Evolutionary conservation across 768 basidiomycete genomes (phyloP), one percentile per base, ranked within the genome.

Genomic region (Sarcomyxa edulis): DNA sequence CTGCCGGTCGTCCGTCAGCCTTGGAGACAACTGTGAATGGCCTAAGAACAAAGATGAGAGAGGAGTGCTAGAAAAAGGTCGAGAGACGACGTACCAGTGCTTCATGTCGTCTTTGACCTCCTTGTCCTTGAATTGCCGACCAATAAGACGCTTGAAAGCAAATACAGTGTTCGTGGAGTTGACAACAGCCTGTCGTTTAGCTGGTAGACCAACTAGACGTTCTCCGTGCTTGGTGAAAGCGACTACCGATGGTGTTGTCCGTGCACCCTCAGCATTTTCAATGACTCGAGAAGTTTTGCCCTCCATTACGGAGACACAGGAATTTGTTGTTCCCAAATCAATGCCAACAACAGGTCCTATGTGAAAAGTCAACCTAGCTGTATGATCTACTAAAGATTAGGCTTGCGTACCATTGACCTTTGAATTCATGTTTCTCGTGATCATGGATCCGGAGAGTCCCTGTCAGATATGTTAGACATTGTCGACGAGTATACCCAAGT

Each of bases 161-260:
- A 89, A 95, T 47, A 93, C 84, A 26, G 94, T 97, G 71, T 96
- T 96, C 40, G 81, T 54, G 6, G 90, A 72, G 74, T 99, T 99
- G 59, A 98, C 92, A 32, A 96, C 90, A 2, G 92, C 93, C 62
- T 98, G 95, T 34, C 94, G 89, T 66, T 97, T 94, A 8, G 95
- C 96, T 16, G 95, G 94, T 29, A 96, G 78, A 62, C 95, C 95
- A 43, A 96, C 84, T 22, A 97, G 74, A 42, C 95, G 91, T 61
- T 99, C 96, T 40, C 91, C 92, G 52, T 97, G 93, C 63, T 97
- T 96, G 39, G 96, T 92, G 75, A 99, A 99, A 26, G 95, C 95
- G 49, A 98, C 91, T 40, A 97, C 92, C 26, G 96, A 99, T 2
- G 96, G 96, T 11, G 96, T 99, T 46, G 96, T 98, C 50, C 96